These are phyloP conservation scores for Amanita jacksonii DNA, from an alignment of 768 basidiomycete species.

Conservation along the genomic window DNA sequence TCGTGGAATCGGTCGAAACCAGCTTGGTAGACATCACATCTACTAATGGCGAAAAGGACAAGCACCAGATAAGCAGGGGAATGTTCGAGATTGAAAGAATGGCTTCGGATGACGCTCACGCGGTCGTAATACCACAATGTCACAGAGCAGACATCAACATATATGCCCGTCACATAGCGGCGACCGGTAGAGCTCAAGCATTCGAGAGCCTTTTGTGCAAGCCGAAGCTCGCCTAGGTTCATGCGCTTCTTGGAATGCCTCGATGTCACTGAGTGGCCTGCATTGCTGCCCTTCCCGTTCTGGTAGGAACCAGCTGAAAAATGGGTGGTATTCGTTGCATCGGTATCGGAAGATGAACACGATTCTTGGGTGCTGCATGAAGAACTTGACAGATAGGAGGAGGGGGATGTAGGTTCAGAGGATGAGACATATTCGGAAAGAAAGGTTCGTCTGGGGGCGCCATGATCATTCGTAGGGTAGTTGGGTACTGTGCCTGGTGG, in stretches of 20 bases:
- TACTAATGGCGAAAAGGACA: constrained; percentile 2
- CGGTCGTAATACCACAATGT: constrained; percentile 12
- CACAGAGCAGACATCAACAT: constrained; percentile 1
- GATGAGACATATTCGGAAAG: neutral
- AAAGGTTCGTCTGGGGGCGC: too few relatives aligned
- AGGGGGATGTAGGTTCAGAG: neutral
- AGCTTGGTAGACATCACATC: neutral
- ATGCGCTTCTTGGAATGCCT: neutral
- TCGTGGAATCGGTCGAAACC: constrained; percentile 6
- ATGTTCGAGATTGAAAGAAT: constrained; percentile 3
- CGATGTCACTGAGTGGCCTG: neutral
- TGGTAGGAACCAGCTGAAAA: neutral
- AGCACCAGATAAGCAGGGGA: constrained; percentile 2
- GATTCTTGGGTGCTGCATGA: neutral
- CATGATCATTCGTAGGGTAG: too few relatives aligned
- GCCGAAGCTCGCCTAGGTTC: neutral
- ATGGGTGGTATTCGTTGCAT: constrained; percentile 1
- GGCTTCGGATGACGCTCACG: constrained; percentile 5
- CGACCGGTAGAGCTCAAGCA: constrained; percentile 1
- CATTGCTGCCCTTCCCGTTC: neutral
- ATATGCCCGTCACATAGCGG: neutral
- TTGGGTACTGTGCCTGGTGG: neutral
- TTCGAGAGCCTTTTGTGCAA: constrained; percentile 4
- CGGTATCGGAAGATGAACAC: neutral
- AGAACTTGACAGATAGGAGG: neutral